A percentile compares a stretch with the other conserved stretches of the same genome.
These are phyloP conservation scores for Lasiodiplodia sp. DNA, from an alignment of 2,329 filamentous ascomycete genomes.

Conservation along the genomic window DNA sequence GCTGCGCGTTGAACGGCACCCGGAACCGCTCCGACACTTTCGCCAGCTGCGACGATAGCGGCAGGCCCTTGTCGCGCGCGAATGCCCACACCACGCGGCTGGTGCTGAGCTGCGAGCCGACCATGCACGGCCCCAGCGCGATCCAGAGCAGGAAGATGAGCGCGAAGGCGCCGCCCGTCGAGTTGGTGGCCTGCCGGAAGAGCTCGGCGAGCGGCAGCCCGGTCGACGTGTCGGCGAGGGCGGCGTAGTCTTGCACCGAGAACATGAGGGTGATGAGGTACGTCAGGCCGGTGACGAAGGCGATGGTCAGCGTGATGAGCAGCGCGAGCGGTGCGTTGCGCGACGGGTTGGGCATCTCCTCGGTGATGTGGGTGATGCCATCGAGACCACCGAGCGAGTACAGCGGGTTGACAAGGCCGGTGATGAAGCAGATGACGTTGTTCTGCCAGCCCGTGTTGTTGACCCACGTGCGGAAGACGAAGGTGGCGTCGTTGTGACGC, in stretches of 20 bases:
- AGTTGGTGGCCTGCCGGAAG: conserved; percentile 54
- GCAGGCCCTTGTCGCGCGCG: conserved; percentile 47
- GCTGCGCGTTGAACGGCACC: conserved; percentile 32
- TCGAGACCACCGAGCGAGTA: conserved; percentile 30
- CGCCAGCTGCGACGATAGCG: background rate
- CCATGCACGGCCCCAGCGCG: conserved; percentile 53
- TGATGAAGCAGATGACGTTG: conserved; percentile 35
- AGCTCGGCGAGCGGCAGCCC: conserved; percentile 56
- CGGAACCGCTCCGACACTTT: background rate
- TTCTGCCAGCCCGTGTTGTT: conserved; percentile 63
- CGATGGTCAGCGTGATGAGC: conserved; percentile 57
- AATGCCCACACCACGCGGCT: conserved; percentile 53
- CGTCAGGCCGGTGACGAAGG: conserved; percentile 58
- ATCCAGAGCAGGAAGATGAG: conserved; percentile 53
- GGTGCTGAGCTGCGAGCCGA: conserved; percentile 47
- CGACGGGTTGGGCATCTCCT: conserved; percentile 37
- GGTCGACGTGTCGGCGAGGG: conserved; percentile 50
- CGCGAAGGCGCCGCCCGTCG: conserved; percentile 52
- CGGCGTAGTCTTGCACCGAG: conserved; percentile 57
- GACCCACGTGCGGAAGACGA: conserved; percentile 61
- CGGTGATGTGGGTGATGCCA: conserved; percentile 30
- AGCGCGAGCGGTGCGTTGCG: conserved; percentile 50
- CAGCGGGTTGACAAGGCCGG: conserved; percentile 31
- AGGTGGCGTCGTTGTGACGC: conserved; percentile 54
- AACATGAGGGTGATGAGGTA: conserved; percentile 63